Evolutionary conservation across 2,329 filamentous ascomycete genomes (phyloP), one percentile per base, ranked within the genome.

Genomic region (Aspergillus neotritici): DNA sequence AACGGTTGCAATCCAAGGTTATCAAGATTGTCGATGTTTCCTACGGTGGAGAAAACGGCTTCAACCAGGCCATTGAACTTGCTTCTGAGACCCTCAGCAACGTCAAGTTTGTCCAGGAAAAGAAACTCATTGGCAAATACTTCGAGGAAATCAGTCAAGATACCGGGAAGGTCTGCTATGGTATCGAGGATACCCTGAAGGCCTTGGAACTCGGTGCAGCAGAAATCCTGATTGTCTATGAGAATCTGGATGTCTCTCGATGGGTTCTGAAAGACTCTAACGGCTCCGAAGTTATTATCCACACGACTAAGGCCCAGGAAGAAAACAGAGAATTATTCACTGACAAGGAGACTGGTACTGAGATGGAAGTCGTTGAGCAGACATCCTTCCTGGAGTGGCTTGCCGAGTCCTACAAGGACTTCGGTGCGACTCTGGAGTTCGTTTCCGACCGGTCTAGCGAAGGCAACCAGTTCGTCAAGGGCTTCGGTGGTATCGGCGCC

Each of bases 51-150:
- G 94, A 98, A 74, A 97, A 97, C 76, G 93, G 93, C 36, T 98
- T 98, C 80, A 98, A 98, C 76, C 94, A 98, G 74, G 93, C 93
- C 48, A 98, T 98, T 53, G 93, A 98, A 66, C 72, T 98, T 60
- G 85, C 93, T 17, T 81, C 89, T 6, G 94, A 98, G 76, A 98
- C 93, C 6, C 80, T 98, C 37, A 87, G 90, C 71, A 98, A 97
- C 66, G 93, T 98, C 79, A 98, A 98, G 74, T 98, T 98, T 69
- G 96, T 98, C 67, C 93, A 98, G 72, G 93, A 98, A 79, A 98
- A 98, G 85, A 98, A 96, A 76, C 82, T 98, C 51, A 98, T 98
- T 63, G 91, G 91, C 67, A 89, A 87, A 66, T 98, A 98, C 77
- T 98, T 98, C 61, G 90, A 98, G 67, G 91, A 98, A 72, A 97